These are phyloP conservation scores for Metschnikowia lunata DNA, from an alignment of 805 yeast species.

Conservation along the genomic window DNA sequence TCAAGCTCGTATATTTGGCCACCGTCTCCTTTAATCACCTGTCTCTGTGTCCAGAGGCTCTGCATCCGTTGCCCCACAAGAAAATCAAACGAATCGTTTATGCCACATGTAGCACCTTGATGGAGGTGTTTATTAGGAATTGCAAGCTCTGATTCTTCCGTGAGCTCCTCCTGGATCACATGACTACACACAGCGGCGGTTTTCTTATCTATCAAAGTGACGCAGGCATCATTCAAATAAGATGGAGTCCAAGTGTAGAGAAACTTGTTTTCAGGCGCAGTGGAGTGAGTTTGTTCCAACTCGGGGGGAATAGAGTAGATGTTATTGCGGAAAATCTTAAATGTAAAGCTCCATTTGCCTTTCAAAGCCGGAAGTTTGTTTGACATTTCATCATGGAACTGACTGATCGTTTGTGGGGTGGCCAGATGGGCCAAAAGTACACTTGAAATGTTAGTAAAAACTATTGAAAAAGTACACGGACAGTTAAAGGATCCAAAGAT, in stretches of 20 bases:
- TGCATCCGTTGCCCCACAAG: constrained; percentile 56
- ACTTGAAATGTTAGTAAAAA: constrained; percentile 14
- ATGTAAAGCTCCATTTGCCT: constrained; percentile 66
- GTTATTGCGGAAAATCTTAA: constrained; percentile 66
- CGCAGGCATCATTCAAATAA: constrained; percentile 43
- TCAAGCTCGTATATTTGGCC: constrained; percentile 62
- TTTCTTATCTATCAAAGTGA: constrained; percentile 45
- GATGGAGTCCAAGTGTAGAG: constrained; percentile 50
- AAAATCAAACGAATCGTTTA: constrained; percentile 54
- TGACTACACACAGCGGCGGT: constrained; percentile 35
- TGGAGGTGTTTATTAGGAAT: constrained; percentile 40
- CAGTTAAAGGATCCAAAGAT: too few relatives aligned
- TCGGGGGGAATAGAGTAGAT: constrained; percentile 45
- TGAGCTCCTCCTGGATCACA: constrained; percentile 29
- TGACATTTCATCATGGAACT: constrained; percentile 66
- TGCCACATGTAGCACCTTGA: constrained; percentile 49
- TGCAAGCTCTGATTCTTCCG: constrained; percentile 17
- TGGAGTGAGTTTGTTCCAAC: constrained; percentile 21
- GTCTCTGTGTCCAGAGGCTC: constrained; percentile 67
- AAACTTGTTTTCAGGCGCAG: constrained; percentile 39
- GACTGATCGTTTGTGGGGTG: constrained; percentile 57
- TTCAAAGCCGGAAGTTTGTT: constrained; percentile 59
- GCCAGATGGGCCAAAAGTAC: constrained; percentile 37
- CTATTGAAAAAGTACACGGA: too few relatives aligned
- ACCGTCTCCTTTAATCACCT: constrained; percentile 68